Evolutionary conservation across 176 grass and related monocot species (phyloP), one percentile per base, ranked within the genome.

Genomic region (Alloteropsis semialata): DNA sequence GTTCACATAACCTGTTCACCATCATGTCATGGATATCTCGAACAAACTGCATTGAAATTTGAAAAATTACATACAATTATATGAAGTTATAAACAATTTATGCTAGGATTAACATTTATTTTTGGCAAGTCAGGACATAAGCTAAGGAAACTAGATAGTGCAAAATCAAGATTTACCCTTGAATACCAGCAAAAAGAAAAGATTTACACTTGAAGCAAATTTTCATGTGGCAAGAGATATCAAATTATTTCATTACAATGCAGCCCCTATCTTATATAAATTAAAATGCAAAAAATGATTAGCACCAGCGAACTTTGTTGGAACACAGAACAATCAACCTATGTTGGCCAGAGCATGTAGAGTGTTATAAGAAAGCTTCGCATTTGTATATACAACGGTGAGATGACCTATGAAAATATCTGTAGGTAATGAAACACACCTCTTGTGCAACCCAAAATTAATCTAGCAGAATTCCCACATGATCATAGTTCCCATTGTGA

Each of bases 21-120:
- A 98, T 98, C 96, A 98, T 95, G 71, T 90, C 90, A 88, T 91
- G 96, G 53, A 98, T 95, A 73, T 95, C 88, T 75, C 88, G 85
- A 69, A 98, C 85, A 93, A 98, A 98, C 96, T 98, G 88, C 80
- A 95, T 65, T 66, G 61, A 29, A 86, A 65, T 74, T 72, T 69
- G 32, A 89, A 41, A 73, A 70, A 65, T 75, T 39, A 81, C 59
- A 58, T 71, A 57, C 18, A 72, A 46, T 4, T 42, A 80, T 45
- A 63, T 70, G 15, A 85, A 63, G 60, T 44, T 22, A 72, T 46
- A 70, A 81, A 36, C 32, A 81, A 51, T 19, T 30, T 51, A 41
- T 72, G 77, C 42, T 55, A 46, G 44, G 15, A 79, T 49, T 21
- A 84, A 79, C 18, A 65, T n/a, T 50, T 13, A 74, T 56, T 62